Conservation (phyloP, 345 rosid species). For the Eucalyptus coolabah region DNA sequence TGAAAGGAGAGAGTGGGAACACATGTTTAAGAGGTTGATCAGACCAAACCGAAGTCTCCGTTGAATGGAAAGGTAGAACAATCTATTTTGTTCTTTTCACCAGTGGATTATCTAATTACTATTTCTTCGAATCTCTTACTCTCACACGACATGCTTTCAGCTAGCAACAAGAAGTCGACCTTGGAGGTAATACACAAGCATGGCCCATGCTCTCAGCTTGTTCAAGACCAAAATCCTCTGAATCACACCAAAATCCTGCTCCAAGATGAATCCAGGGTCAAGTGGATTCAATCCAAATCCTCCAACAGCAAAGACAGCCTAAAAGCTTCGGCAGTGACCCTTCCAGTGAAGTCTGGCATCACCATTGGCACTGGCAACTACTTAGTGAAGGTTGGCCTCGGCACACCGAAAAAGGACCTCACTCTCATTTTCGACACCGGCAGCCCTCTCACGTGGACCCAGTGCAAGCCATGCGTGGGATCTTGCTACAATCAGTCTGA, state of each 20-base stretch:
- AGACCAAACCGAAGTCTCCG: too few species aligned
- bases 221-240: background rate
- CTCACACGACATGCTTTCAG: background rate
- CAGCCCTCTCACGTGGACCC: constrained; percentile 17
- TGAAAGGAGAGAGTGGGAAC: too few species aligned
- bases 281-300: background rate
- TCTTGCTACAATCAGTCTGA: background rate
- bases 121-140: too few species aligned
- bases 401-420: background rate
- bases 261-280: background rate
- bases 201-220: background rate
- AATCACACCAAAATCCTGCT: background rate
- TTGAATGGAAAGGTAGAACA: background rate
- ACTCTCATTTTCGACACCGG: constrained; percentile 10
- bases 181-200: background rate
- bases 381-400: background rate
- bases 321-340: too few species aligned
- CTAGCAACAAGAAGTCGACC: background rate
- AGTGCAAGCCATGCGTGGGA: constrained; percentile 2
- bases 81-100: background rate
- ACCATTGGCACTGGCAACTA: background rate
- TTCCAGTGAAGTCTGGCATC: background rate
- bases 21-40: too few species aligned
- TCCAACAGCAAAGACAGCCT: background rate
- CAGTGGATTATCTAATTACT: background rate